Percentiles rank a stretch among this genome's conserved stretches.
These are phyloP conservation scores for Paecilomyces fulvus DNA, from an alignment of 2,329 filamentous ascomycete species.

Conservation along the genomic window DNA sequence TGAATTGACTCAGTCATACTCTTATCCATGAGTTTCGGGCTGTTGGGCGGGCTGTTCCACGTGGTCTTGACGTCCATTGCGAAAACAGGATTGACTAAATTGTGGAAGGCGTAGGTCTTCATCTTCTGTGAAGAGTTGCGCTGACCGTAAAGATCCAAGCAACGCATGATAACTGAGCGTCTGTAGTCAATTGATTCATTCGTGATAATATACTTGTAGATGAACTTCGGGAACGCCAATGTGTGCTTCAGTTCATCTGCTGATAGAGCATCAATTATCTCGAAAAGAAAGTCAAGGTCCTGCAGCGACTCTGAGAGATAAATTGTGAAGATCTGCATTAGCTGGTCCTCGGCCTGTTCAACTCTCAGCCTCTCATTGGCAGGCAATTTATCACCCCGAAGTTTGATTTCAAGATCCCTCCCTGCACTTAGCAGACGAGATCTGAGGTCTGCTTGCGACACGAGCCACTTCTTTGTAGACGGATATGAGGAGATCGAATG, in stretches of 20 bases:
- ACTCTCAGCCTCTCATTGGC: slow-evolving; percentile 69
- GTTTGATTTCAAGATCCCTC: slow-evolving; percentile 67
- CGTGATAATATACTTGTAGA: slow-evolving; percentile 76
- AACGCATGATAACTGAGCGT: slow-evolving; percentile 71
- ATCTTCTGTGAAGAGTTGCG: slow-evolving; percentile 75
- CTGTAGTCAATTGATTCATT: slow-evolving; percentile 80
- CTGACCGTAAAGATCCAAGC: slow-evolving; percentile 77
- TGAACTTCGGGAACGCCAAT: slow-evolving; percentile 67
- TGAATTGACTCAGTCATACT: slow-evolving; percentile 83
- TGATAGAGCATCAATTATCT: slow-evolving; percentile 74
- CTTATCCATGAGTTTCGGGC: slow-evolving; percentile 72
- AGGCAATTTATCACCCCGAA: slow-evolving; percentile 62
- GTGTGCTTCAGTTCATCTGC: slow-evolving; percentile 71
- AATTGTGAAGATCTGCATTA: slow-evolving; percentile 76
- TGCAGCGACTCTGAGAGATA: slow-evolving; percentile 66
- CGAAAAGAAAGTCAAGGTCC: slow-evolving; percentile 76
- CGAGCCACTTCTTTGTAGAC: slow-evolving; percentile 58
- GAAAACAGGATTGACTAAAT: slow-evolving; percentile 91
- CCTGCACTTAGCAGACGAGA: slow-evolving; percentile 54
- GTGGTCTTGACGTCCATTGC: slow-evolving; percentile 91
- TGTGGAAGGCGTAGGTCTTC: slow-evolving; percentile 85
- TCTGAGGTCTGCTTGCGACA: slow-evolving; percentile 50
- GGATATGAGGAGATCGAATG: slow-evolving; percentile 65
- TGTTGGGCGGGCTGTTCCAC: slow-evolving; percentile 53
- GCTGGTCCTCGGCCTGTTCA: slow-evolving; percentile 79